Conservation (phyloP, 2,329 filamentous ascomycete species). For the Aureobasidium sp. region DNA sequence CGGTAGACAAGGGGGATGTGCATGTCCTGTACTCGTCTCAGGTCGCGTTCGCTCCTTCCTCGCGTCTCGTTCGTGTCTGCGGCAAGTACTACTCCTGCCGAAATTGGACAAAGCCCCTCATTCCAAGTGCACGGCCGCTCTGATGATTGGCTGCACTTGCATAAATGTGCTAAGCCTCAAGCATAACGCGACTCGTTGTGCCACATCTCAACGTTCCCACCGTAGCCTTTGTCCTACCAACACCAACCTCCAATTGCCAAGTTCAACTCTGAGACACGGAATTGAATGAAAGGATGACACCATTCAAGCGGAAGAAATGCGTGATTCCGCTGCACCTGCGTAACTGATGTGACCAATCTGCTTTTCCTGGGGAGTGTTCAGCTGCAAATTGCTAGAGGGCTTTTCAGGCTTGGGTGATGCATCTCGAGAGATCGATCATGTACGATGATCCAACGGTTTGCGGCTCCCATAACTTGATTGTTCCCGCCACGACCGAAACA, state of each 20-base stretch:
- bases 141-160: constrained; percentile 3
- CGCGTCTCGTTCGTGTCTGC: constrained; percentile 2
- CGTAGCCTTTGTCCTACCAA: constrained; percentile 7
- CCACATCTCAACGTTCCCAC: constrained; percentile 3
- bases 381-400: background rate
- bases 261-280: background rate
- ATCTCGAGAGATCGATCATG: background rate
- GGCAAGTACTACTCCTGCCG: constrained; percentile 8
- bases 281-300: background rate
- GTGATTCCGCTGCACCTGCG: background rate
- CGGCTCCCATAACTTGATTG: background rate
- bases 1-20: constrained; percentile 5
- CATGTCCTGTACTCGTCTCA: constrained; percentile 4
- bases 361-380: background rate
- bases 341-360: background rate
- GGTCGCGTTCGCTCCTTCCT: constrained; percentile 12
- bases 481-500: background rate
- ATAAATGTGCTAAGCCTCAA: background rate
- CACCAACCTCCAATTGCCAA: constrained; percentile 4
- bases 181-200: background rate
- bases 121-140: background rate
- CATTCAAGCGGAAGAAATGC: background rate
- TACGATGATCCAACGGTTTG: background rate
- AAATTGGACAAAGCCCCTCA: background rate
- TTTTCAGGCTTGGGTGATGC: background rate